A percentile compares a stretch with the other conserved stretches of the same genome.
These are phyloP conservation scores for Trametopsis cervina DNA, from an alignment of 768 basidiomycete species.

Conservation along the genomic window DNA sequence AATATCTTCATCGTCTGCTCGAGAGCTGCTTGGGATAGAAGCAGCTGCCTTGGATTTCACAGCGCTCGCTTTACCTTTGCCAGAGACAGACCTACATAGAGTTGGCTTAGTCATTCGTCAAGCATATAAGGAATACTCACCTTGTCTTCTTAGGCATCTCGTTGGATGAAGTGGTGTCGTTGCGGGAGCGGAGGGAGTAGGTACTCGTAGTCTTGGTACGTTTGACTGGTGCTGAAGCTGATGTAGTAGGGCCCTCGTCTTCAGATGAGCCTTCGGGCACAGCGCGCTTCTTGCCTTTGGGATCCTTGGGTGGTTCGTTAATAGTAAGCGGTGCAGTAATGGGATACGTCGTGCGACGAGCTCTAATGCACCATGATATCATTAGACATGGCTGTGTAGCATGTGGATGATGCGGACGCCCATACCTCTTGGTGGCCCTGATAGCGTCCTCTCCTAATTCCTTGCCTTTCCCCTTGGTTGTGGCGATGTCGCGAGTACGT, in stretches of 20 bases:
- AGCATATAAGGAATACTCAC: conserved; percentile 26
- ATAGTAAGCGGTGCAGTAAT: conserved; percentile 45
- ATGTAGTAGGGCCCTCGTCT: conserved; percentile 45
- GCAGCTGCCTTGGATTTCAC: conserved; percentile 35
- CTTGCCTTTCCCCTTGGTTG: conserved; percentile 59
- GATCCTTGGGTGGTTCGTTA: conserved; percentile 69
- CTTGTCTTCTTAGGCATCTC: conserved; percentile 76
- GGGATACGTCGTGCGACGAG: conserved; percentile 49
- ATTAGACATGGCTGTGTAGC: not conserved
- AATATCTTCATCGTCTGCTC: conserved; percentile 61
- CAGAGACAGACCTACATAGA: conserved; percentile 35
- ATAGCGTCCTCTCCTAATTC: conserved; percentile 47
- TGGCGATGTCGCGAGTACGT: conserved; percentile 43
- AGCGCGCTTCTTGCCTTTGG: conserved; percentile 92
- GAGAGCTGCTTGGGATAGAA: conserved; percentile 56
- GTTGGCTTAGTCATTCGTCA: conserved; percentile 1
- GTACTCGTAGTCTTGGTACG: conserved; percentile 46
- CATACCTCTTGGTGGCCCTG: conserved; percentile 59
- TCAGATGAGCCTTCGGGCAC: conserved; percentile 62
- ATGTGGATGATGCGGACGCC: conserved; percentile 19
- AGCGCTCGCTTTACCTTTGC: conserved; percentile 48
- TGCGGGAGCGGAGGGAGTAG: conserved; percentile 64
- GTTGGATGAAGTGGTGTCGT: conserved; percentile 29
- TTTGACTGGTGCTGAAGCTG: conserved; percentile 46
- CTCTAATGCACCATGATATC: conserved; percentile 30